Conservation (phyloP, 108 stramenopile genomes). For the Aurantiochytrium sp. region DNA sequence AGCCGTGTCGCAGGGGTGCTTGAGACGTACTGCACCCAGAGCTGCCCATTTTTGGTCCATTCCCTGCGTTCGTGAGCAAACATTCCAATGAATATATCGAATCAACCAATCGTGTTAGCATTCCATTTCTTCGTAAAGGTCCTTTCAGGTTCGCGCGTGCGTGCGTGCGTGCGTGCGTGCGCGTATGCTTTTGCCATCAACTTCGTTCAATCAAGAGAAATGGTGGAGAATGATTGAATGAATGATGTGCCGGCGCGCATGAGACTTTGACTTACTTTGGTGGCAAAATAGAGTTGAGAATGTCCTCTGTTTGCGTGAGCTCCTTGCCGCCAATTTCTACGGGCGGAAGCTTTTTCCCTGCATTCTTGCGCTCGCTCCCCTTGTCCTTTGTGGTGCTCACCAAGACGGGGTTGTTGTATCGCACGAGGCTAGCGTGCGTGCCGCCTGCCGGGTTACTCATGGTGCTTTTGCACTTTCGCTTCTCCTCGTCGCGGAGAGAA, state of each 20-base stretch:
- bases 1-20: constrained; percentile 57
- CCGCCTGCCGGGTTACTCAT: background rate
- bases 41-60: constrained; percentile 61
- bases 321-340: constrained; percentile 18
- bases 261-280: constrained; percentile 31
- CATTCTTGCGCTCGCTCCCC: background rate
- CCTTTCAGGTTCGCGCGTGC: no score
- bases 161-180: background rate
- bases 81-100: background rate
- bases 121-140: background rate
- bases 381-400: constrained; percentile 39
- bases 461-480: background rate
- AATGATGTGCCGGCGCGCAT: no score
- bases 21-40: constrained; percentile 63
- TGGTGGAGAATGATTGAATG: no score
- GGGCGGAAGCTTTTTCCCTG: constrained; percentile 25
- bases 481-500: background rate
- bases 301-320: constrained; percentile 56
- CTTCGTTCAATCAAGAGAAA: no score
- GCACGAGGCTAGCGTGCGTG: constrained; percentile 45
- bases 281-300: constrained; percentile 57
- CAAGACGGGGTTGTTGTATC: constrained; percentile 50
- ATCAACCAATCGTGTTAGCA: background rate
- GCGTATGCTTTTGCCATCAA: no score
- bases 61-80: constrained; percentile 30